phyloP scores from a whole-genome alignment of 495 filamentous ascomycete genomes.

The Hyaloscypha finlandica region DNA sequence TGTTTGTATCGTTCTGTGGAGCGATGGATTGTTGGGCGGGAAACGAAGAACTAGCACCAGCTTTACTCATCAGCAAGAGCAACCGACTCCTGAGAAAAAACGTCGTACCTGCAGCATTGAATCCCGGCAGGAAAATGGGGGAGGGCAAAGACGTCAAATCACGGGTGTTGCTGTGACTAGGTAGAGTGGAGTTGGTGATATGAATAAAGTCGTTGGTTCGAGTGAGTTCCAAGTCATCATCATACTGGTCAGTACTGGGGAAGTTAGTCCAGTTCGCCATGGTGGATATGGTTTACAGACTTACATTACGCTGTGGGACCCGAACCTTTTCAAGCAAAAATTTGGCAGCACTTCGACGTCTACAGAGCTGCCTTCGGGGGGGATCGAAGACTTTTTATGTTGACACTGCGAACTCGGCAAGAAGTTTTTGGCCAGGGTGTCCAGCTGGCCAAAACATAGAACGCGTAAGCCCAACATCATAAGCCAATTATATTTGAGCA shows the following conservation, averaged over 20 bases:
- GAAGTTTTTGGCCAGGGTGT: no score
- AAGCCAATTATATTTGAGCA: no score
- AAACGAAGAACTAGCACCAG: no score
- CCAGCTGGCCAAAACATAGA: no score
- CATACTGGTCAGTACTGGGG: not conserved
- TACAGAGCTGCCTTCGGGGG: not conserved
- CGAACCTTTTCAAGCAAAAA: constrained; percentile 16
- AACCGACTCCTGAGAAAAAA: not conserved
- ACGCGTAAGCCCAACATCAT: not conserved
- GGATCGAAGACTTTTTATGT: not conserved
- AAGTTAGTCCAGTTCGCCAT: constrained; percentile 20
- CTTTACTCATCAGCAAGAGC: not conserved
- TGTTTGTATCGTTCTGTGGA: no score
- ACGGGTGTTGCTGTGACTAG: constrained; percentile 8
- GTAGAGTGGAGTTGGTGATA: not conserved
- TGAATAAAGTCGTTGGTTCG: not conserved
- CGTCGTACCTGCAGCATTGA: not conserved
- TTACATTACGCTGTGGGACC: constrained; percentile 13
- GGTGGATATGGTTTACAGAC: not conserved
- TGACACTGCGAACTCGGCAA: no score
- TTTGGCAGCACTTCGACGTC: constrained; percentile 19
- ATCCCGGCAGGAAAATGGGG: not conserved
- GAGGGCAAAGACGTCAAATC: constrained; percentile 8
- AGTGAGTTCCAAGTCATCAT: not conserved
- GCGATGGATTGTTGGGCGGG: no score